phyloP scores from a whole-genome alignment of 129 eudicot genomes.

The Pittosporum tobira region DNA sequence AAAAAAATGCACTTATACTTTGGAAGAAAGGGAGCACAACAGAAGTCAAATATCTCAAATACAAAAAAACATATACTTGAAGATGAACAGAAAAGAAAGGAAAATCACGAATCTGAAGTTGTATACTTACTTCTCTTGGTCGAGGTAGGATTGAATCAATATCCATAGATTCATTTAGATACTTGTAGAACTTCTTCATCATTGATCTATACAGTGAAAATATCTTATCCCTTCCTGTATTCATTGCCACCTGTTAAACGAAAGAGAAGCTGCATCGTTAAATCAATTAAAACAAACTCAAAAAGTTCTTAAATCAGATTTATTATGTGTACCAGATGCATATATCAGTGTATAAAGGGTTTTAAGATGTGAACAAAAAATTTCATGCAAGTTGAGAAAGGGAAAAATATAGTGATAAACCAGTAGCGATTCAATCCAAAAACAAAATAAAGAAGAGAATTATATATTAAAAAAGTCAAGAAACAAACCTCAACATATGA shows the following conservation, averaged over 20 bases:
- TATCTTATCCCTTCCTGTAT: slow-evolving; percentile 68
- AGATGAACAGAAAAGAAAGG: background rate
- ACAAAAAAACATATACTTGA: too few relatives aligned
- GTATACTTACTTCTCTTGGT: slow-evolving; percentile 48
- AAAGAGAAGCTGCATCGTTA: too few relatives aligned
- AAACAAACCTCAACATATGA: slow-evolving; percentile 55
- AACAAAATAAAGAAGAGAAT: background rate
- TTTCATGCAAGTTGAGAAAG: too few relatives aligned
- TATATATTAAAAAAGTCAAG: background rate
- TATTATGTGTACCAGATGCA: too few relatives aligned
- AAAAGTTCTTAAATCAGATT: too few relatives aligned
- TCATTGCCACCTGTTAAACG: slow-evolving; percentile 55
- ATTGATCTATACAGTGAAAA: slow-evolving; percentile 51
- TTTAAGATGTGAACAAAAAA: too few relatives aligned
- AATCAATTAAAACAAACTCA: too few relatives aligned
- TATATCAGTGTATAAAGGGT: too few relatives aligned
- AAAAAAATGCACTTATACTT: too few relatives aligned
- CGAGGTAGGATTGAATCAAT: slow-evolving; percentile 50
- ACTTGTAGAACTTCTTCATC: slow-evolving; percentile 76
- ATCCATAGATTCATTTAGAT: slow-evolving; percentile 44
- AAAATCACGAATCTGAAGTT: background rate
- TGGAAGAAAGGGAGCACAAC: too few relatives aligned
- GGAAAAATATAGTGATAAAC: too few relatives aligned
- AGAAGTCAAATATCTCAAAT: too few relatives aligned
- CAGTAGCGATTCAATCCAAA: background rate